phyloP scores from a whole-genome alignment of 169 alveolate species.

The Cryptosporidium viatorum region DNA sequence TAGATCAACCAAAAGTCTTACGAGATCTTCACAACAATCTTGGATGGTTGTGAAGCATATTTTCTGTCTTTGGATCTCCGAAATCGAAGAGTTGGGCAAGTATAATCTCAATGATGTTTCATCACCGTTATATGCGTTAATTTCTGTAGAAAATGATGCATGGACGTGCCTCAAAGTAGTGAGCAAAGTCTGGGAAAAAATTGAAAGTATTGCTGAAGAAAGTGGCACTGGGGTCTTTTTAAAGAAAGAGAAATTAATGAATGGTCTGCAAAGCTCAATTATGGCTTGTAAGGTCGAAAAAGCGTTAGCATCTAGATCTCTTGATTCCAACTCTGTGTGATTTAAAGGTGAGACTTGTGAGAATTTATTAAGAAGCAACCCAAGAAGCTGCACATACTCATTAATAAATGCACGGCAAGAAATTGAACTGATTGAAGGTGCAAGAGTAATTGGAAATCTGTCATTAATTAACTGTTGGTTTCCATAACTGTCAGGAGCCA shows the following conservation, averaged over 20 bases:
- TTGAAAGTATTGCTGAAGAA: slow-evolving; percentile 59
- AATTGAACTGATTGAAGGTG: slow-evolving; percentile 20
- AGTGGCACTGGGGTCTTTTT: slow-evolving; percentile 55
- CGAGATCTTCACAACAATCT: slow-evolving; percentile 67
- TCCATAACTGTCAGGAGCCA: not conserved
- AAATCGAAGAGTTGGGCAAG: not conserved
- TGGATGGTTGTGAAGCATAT: slow-evolving; percentile 58
- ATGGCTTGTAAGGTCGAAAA: slow-evolving; percentile 37
- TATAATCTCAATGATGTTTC: not conserved
- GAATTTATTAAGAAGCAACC: slow-evolving; percentile 33
- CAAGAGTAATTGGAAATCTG: not conserved
- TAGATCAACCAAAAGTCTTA: slow-evolving; percentile 27
- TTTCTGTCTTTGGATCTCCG: slow-evolving; percentile 57
- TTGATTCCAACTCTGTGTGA: not conserved
- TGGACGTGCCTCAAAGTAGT: slow-evolving; percentile 21
- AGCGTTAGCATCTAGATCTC: slow-evolving; percentile 23
- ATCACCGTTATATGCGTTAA: not conserved
- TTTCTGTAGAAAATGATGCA: not conserved
- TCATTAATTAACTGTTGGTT: not conserved
- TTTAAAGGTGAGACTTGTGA: not conserved
- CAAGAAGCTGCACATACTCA: slow-evolving; percentile 66
- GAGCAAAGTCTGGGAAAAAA: slow-evolving; percentile 50
- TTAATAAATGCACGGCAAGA: slow-evolving; percentile 52
- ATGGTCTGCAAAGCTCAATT: slow-evolving; percentile 65
- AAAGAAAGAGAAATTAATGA: slow-evolving; percentile 44